Evolutionary conservation across 2,329 filamentous ascomycete species (phyloP).

Genomic region (Ceratocystis colombiana): DNA sequence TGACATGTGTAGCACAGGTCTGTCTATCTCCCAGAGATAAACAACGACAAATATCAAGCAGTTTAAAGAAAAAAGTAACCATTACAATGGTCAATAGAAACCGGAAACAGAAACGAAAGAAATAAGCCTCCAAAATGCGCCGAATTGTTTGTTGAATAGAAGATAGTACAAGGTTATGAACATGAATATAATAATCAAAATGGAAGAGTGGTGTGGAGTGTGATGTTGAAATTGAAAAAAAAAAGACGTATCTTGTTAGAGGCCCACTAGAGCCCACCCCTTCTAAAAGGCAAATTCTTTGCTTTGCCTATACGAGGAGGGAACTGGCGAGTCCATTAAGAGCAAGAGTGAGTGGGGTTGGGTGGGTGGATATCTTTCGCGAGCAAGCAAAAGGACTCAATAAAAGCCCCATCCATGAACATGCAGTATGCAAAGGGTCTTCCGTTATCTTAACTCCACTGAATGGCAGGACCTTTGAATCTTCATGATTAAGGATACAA

Average conservation of each 20-base stretch:
- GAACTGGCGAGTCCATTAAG: neutral
- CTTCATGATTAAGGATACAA: neutral
- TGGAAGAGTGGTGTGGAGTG: conserved; percentile 6
- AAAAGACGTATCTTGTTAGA: too few species aligned
- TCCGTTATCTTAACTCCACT: neutral
- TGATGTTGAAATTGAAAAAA: neutral
- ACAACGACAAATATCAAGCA: neutral
- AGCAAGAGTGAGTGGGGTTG: neutral
- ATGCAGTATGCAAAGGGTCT: neutral
- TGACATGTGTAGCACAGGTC: neutral
- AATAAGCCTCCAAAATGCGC: neutral
- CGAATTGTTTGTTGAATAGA: conserved; percentile 9
- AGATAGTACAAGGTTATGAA: conserved; percentile 10
- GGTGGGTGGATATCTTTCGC: neutral
- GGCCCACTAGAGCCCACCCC: too few species aligned
- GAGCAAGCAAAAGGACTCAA: neutral
- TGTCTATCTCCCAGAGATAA: conserved; percentile 1
- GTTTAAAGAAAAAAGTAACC: neutral
- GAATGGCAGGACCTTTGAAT: neutral
- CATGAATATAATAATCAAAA: neutral
- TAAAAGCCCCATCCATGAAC: neutral
- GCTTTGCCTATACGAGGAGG: conserved; percentile 7
- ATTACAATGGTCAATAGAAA: neutral
- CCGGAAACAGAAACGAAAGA: neutral
- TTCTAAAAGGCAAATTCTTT: too few species aligned